Conservation (phyloP, 2,329 filamentous ascomycete species). For the Dendrostoma leiphaemia region DNA sequence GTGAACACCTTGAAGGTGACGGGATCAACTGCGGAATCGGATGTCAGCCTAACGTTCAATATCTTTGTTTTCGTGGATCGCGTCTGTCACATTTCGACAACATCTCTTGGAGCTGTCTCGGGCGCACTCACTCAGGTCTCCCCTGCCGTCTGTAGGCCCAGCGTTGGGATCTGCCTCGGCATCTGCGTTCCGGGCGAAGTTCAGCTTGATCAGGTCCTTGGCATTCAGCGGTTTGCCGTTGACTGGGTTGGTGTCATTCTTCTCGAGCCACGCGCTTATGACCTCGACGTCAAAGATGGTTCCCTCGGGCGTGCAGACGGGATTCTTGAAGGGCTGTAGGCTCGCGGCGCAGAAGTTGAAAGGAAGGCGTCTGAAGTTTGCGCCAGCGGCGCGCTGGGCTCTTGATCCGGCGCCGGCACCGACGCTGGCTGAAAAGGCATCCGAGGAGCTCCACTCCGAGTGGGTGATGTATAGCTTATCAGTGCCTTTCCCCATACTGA, state of each 20-base stretch:
- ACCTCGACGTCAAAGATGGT: slow-evolving; percentile 95
- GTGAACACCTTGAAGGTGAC: slow-evolving; percentile 98
- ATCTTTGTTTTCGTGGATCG: background rate
- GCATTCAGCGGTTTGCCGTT: slow-evolving; percentile 75
- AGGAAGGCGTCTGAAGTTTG: slow-evolving; percentile 81
- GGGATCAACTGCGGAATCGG: slow-evolving; percentile 62
- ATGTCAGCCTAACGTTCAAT: background rate
- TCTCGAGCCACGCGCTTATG: slow-evolving; percentile 90
- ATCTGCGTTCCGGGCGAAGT: slow-evolving; percentile 89
- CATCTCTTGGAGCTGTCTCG: background rate
- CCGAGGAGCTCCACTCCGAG: slow-evolving; percentile 92
- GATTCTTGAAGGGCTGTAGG: slow-evolving; percentile 90
- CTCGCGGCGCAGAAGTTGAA: slow-evolving; percentile 98
- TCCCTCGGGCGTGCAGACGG: slow-evolving; percentile 84
- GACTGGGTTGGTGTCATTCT: slow-evolving; percentile 89
- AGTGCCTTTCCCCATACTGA: slow-evolving; percentile 49
- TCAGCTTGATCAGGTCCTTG: slow-evolving; percentile 83
- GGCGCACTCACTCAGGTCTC: slow-evolving; percentile 60
- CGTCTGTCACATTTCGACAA: background rate
- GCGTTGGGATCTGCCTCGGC: slow-evolving; percentile 44
- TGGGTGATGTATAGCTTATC: slow-evolving; percentile 79
- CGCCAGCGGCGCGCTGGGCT: slow-evolving; percentile 50
- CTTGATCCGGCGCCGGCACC: slow-evolving; percentile 66
- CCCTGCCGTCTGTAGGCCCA: slow-evolving; percentile 52
- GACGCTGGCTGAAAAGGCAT: slow-evolving; percentile 80